Percentiles rank a stretch among this genome's conserved stretches.
Conservation (phyloP, 108 stramenopile species). For the Aurantiochytrium sp. region DNA sequence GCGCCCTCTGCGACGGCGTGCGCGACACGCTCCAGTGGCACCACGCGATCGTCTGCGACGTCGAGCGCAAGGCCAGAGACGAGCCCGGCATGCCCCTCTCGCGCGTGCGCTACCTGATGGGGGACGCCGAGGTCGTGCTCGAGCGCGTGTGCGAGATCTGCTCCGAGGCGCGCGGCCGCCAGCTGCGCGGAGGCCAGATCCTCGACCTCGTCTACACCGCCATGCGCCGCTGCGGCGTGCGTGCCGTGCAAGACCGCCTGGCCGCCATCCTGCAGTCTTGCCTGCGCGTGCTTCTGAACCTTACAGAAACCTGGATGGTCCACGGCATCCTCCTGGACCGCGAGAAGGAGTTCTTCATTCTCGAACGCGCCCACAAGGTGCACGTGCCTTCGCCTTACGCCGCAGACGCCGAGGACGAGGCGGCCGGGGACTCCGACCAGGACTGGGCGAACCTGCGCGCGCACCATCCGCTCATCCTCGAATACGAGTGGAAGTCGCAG, state of each 20-base stretch:
- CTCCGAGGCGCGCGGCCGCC: neutral
- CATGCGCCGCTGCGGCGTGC: neutral
- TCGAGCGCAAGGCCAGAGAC: neutral
- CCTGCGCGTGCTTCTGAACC: neutral
- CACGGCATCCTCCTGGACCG: neutral
- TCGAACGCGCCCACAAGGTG: neutral
- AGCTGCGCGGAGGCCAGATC: neutral
- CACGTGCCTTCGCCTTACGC: neutral
- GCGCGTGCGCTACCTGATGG: neutral
- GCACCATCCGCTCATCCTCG: neutral
- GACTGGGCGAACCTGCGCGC: neutral
- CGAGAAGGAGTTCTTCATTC: neutral
- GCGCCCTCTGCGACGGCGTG: neutral
- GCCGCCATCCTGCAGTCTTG: neutral
- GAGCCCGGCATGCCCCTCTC: neutral
- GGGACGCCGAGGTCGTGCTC: neutral
- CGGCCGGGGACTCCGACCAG: neutral
- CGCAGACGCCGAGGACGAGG: neutral
- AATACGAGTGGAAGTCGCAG: slow-evolving; percentile 21
- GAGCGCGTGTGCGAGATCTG: neutral
- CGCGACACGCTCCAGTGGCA: neutral
- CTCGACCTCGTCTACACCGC: neutral
- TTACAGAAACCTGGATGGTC: neutral
- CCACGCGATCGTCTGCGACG: neutral
- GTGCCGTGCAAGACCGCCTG: neutral